Evolutionary conservation across 768 basidiomycete species (phyloP), one percentile per base, ranked within the genome.

Genomic region (Saitozyma sp.): DNA sequence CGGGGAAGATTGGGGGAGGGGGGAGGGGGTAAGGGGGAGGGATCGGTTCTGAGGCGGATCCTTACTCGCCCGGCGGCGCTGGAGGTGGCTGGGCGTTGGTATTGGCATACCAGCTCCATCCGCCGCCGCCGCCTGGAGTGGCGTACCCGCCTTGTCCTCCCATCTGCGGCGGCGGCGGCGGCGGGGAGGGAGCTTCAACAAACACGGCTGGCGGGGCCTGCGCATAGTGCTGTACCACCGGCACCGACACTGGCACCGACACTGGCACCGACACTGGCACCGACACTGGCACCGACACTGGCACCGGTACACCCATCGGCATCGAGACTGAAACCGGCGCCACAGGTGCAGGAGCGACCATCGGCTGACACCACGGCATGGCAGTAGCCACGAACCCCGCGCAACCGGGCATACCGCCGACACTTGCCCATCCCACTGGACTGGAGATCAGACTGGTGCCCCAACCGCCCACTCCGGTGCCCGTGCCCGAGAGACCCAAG

Each of bases 81-180:
- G 51, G n/a, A 50, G 11, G 38, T 11, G 62, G 56, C 60, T 55
- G 62, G 50, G 20, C 57, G 49, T 53, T 58, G 39, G 60, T 59
- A 46, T 74, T 73, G 14, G 71, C 63, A 56, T 73, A 77, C 76
- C 76, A 77, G 45, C 67, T 73, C 67, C 66, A 77, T 29, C 68
- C 69, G 6, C 68, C 71, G 9, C 62, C 68, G 0, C 68, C 72
- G 14, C 63, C 57, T 4, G 66, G 67, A 7, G 54, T 59, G 1
- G 71, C 63, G 39, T 66, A 62, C 8, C 58, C 58, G 29, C 76
- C 76, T 59, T 75, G 75, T 8, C 76, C 76, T 8, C 71, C 76
- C 76, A 75, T 71, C 54, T 72, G 70, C 7, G 62, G 65, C 16
- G 50, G 49, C 39, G 39, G 16, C 16, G 41, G 53, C 16, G n/a